Evolutionary conservation across 2,329 filamentous ascomycete genomes (phyloP).

Genomic region (Fusarium abutilonis): DNA sequence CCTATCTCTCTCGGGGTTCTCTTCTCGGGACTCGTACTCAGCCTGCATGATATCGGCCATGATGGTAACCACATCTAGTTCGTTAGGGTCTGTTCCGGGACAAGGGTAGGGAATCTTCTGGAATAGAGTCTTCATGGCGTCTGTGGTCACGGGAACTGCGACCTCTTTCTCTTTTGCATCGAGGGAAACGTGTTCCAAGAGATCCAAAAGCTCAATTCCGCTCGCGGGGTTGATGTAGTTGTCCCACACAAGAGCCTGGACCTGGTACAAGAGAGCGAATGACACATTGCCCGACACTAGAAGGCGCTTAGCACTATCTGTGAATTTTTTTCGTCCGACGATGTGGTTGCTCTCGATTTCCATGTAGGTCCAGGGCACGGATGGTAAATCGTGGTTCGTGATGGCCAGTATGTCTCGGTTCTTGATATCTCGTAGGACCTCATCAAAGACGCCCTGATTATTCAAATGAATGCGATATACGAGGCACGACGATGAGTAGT

Average conservation of each 20-base stretch:
- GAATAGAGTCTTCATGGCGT: slow-evolving; percentile 64
- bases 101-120: slow-evolving; percentile 64
- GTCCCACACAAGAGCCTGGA: slow-evolving; percentile 71
- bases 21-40: slow-evolving; percentile 52
- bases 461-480: slow-evolving; percentile 54
- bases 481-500: slow-evolving; percentile 52
- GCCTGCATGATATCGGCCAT: slow-evolving; percentile 52
- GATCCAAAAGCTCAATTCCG: slow-evolving; percentile 58
- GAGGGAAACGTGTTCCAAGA: slow-evolving; percentile 51
- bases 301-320: slow-evolving; percentile 23
- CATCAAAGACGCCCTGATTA: neutral
- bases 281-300: slow-evolving; percentile 47
- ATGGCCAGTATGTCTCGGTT: slow-evolving; percentile 40
- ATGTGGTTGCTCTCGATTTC: slow-evolving; percentile 7
- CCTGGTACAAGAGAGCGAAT: slow-evolving; percentile 68
- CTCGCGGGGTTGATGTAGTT: slow-evolving; percentile 67
- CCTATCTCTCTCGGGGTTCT: slow-evolving; percentile 38
- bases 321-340: slow-evolving; percentile 37
- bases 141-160: slow-evolving; percentile 57
- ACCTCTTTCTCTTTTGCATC: slow-evolving; percentile 40
- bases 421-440: slow-evolving; percentile 36
- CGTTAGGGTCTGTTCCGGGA: slow-evolving; percentile 57
- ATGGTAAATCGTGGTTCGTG: slow-evolving; percentile 40
- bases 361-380: slow-evolving; percentile 37
- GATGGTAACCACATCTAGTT: slow-evolving; percentile 55